Conservation (phyloP, 257 asterid genomes). For the Fraxinus cuspidata region DNA sequence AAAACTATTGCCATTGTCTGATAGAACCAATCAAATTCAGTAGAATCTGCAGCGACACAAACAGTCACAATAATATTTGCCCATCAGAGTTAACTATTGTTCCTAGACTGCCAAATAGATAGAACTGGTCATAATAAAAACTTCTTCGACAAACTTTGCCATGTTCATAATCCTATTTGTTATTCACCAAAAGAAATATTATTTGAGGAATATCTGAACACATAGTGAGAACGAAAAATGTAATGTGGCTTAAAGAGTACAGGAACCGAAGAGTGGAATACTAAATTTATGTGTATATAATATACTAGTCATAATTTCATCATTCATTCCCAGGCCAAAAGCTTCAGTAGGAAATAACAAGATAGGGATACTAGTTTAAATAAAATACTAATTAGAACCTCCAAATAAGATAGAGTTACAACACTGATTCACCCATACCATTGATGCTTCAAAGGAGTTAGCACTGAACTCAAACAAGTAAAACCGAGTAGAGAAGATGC, state of each 20-base stretch:
- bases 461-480: not conserved
- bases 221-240: too few relatives aligned
- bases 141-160: not conserved
- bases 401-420: not conserved
- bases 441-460: not conserved
- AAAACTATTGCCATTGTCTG: not conserved
- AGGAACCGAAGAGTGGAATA: not conserved
- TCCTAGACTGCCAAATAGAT: not conserved
- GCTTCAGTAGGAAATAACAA: not conserved
- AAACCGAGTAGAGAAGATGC: slow-evolving; percentile 5
- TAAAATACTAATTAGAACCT: not conserved
- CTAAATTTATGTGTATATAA: too few relatives aligned
- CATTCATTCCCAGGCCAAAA: not conserved
- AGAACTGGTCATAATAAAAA: not conserved
- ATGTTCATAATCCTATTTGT: not conserved
- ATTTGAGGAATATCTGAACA: not conserved
- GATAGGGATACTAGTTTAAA: not conserved
- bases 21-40: not conserved
- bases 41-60: not conserved
- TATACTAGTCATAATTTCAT: too few relatives aligned
- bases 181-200: not conserved
- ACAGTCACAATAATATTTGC: not conserved
- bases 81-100: not conserved
- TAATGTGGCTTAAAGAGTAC: not conserved
- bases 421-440: not conserved